phyloP scores from a whole-genome alignment of 2,329 filamentous ascomycete species.

The Penicillium paneum region DNA sequence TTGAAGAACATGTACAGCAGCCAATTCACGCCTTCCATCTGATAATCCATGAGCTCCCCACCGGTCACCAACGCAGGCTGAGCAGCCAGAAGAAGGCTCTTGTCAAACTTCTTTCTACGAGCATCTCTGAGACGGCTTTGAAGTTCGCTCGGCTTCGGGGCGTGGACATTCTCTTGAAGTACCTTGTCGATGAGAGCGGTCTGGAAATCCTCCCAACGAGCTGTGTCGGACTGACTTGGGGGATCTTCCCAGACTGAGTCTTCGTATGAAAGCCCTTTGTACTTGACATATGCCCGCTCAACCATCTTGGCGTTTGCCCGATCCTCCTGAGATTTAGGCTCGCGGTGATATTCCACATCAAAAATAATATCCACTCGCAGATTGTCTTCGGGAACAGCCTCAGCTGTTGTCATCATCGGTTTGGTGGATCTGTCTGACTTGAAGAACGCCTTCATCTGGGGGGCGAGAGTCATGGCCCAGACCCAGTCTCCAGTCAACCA shows the following conservation, averaged over 20 bases:
- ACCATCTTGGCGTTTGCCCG: conserved; percentile 71
- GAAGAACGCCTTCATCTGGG: conserved; percentile 69
- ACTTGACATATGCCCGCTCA: conserved; percentile 76
- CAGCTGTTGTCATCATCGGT: conserved; percentile 67
- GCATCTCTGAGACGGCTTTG: conserved; percentile 66
- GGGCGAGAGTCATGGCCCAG: conserved; percentile 62
- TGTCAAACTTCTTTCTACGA: conserved; percentile 63
- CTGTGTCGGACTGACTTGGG: conserved; percentile 59
- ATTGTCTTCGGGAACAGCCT: conserved; percentile 85
- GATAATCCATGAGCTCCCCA: conserved; percentile 88
- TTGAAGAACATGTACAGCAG: conserved; percentile 84
- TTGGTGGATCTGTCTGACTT: conserved; percentile 62
- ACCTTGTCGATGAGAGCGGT: conserved; percentile 84
- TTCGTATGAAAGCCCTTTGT: conserved; percentile 86
- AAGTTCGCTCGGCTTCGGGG: conserved; percentile 55
- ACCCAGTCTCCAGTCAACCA: conserved; percentile 94
- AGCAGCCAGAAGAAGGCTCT: conserved; percentile 61
- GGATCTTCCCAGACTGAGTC: conserved; percentile 87
- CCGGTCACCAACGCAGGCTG: conserved; percentile 73
- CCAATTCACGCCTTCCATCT: conserved; percentile 92
- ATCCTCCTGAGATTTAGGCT: conserved; percentile 56
- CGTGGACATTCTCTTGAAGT: conserved; percentile 69
- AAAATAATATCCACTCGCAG: conserved; percentile 87
- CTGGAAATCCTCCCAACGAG: conserved; percentile 74
- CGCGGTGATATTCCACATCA: conserved; percentile 66